Conservation (phyloP, 352 stramenopile genomes). For the Achlya hypogyna region DNA sequence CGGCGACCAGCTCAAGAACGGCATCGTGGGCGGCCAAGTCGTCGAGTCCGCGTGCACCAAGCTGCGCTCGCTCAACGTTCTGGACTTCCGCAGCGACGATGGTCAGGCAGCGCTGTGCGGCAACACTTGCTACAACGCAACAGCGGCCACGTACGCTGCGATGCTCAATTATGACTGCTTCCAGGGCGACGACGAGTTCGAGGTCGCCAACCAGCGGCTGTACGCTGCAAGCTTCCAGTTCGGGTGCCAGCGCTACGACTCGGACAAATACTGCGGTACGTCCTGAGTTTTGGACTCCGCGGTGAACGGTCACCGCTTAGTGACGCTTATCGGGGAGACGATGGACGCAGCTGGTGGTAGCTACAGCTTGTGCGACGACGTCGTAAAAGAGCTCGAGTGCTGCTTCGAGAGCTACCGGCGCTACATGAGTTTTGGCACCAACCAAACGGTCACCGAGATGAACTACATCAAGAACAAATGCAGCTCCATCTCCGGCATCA, state of each 20-base stretch:
- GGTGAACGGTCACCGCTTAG: slow-evolving; percentile 23
- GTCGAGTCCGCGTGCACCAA: slow-evolving; percentile 49
- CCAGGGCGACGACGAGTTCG: slow-evolving; percentile 37
- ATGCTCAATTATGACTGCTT: slow-evolving; percentile 65
- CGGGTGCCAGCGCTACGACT: slow-evolving; percentile 43
- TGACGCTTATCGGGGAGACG: slow-evolving; percentile 44
- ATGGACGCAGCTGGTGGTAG: slow-evolving; percentile 37
- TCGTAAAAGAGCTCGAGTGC: slow-evolving; percentile 60
- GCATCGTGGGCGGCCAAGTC: slow-evolving; percentile 46
- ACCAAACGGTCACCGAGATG: slow-evolving; percentile 34
- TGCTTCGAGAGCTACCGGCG: slow-evolving; percentile 79
- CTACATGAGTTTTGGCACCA: slow-evolving; percentile 59
- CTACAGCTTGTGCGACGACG: slow-evolving; percentile 60
- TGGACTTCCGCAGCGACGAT: slow-evolving; percentile 41
- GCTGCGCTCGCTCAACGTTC: slow-evolving; percentile 45
- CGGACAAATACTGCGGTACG: slow-evolving; percentile 68
- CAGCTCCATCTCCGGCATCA: slow-evolving; percentile 30
- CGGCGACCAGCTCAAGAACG: slow-evolving; percentile 41
- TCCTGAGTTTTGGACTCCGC: neutral
- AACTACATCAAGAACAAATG: slow-evolving; percentile 44
- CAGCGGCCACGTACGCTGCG: slow-evolving; percentile 53
- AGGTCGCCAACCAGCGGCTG: slow-evolving; percentile 42
- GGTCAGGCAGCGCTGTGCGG: slow-evolving; percentile 47
- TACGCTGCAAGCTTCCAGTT: slow-evolving; percentile 62
- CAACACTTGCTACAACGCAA: slow-evolving; percentile 46